phyloP scores from a whole-genome alignment of 768 basidiomycete species.

The Hygrocybe punicea region DNA sequence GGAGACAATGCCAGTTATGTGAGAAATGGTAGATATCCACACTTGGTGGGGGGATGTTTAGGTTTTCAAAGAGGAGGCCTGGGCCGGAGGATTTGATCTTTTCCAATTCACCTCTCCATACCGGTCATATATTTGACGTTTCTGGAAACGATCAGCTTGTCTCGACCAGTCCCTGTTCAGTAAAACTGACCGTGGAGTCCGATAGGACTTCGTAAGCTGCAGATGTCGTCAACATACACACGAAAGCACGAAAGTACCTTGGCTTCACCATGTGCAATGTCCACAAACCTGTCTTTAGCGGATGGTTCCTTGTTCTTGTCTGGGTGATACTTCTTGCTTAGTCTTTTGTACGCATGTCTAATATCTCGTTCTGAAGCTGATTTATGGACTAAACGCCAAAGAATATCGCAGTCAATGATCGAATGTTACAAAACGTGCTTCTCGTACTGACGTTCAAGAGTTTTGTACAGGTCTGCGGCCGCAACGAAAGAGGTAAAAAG shows the following conservation, averaged over 20 bases:
- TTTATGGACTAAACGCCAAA: constrained; percentile 51
- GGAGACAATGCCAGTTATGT: background rate
- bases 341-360: constrained; percentile 84
- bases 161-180: background rate
- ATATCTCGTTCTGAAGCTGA: constrained; percentile 88
- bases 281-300: constrained; percentile 83
- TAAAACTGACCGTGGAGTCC: constrained; percentile 58
- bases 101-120: constrained; percentile 69
- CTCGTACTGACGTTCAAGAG: constrained; percentile 58
- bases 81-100: background rate
- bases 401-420: constrained; percentile 14
- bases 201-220: constrained; percentile 94
- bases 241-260: background rate
- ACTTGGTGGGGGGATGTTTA: no score
- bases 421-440: constrained; percentile 36
- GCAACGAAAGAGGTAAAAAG: constrained; percentile 35
- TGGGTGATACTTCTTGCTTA: constrained; percentile 87
- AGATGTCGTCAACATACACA: constrained; percentile 4
- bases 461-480: constrained; percentile 78
- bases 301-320: constrained; percentile 90
- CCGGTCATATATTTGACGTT: constrained; percentile 90
- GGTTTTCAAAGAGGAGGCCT: background rate
- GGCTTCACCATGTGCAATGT: constrained; percentile 78
- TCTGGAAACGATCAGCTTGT: constrained; percentile 44
- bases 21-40: background rate